phyloP scores from a whole-genome alignment of 208 protist species.

The Porcisia deanei region DNA sequence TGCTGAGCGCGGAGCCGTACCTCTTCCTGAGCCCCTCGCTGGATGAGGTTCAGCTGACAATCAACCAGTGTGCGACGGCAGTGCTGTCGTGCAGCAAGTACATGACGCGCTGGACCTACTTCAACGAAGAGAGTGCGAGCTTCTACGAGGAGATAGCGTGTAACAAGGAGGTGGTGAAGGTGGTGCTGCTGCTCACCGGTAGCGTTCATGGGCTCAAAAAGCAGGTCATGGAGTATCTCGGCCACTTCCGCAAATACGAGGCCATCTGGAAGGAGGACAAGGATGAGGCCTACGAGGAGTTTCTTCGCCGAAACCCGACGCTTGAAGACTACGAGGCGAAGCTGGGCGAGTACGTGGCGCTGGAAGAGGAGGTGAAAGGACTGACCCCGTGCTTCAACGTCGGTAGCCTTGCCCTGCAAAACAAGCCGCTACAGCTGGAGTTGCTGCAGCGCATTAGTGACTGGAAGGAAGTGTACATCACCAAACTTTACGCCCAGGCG shows the following conservation, averaged over 20 bases:
- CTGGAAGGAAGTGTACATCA: conserved; percentile 96
- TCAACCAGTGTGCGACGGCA: conserved; percentile 92
- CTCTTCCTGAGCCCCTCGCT: conserved; percentile 94
- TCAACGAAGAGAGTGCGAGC: conserved; percentile 61
- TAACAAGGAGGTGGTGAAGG: conserved; percentile 95
- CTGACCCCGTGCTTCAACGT: conserved; percentile 90
- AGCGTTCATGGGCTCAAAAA: conserved; percentile 93
- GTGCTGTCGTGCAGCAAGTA: conserved; percentile 93
- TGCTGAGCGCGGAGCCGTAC: conserved; percentile 90
- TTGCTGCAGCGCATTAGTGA: conserved; percentile 85
- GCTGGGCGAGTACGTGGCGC: conserved; percentile 84
- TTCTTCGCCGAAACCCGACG: conserved; percentile 72
- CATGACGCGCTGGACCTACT: conserved; percentile 80
- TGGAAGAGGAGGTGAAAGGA: conserved; percentile 91
- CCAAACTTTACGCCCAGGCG: conserved; percentile 94
- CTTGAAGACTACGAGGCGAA: conserved; percentile 95
- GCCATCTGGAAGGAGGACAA: conserved; percentile 96
- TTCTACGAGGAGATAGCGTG: conserved; percentile 94
- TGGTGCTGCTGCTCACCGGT: conserved; percentile 94
- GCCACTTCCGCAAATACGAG: conserved; percentile 92
- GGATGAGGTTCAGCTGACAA: conserved; percentile 95
- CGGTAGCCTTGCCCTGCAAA: conserved; percentile 92
- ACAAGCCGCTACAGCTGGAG: conserved; percentile 93
- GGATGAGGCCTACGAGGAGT: conserved; percentile 91
- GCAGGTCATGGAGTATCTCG: conserved; percentile 93